Percentiles rank a stretch among this genome's conserved stretches.
Conservation (phyloP, 2,329 filamentous ascomycete species). For the Botrytis hyacinthi region DNA sequence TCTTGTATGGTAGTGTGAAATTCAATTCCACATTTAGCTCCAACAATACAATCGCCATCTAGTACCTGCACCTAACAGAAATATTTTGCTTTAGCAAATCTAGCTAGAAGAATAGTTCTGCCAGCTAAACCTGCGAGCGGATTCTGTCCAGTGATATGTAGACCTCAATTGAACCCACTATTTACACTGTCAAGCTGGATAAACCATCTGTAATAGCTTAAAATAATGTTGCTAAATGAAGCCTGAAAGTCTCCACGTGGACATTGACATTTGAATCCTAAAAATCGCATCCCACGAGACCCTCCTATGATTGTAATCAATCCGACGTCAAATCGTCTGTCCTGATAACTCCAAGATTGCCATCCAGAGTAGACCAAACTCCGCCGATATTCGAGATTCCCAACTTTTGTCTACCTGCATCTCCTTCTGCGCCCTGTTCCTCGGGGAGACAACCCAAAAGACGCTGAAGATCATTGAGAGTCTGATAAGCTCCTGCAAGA, state of each 20-base stretch:
- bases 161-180: background rate
- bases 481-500: slow-evolving; percentile 51
- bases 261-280: background rate
- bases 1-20: background rate
- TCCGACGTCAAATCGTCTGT: slow-evolving; percentile 22
- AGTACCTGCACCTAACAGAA: background rate
- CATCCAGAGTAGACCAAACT: slow-evolving; percentile 38
- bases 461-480: slow-evolving; percentile 49
- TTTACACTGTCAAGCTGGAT: background rate
- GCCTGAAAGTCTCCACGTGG: background rate
- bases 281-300: background rate
- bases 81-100: background rate
- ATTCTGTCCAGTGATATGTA: background rate
- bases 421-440: slow-evolving; percentile 12
- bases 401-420: slow-evolving; percentile 5
- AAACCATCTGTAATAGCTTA: background rate
- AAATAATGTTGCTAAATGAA: background rate
- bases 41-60: background rate
- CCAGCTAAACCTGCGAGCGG: background rate
- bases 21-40: background rate
- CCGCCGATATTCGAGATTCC: slow-evolving; percentile 20
- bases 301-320: background rate
- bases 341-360: slow-evolving; percentile 37
- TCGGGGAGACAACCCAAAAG: slow-evolving; percentile 43
- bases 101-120: background rate